These are phyloP conservation scores for Nitzschia sp. DNA, from an alignment of 108 stramenopile species.

Conservation along the genomic window DNA sequence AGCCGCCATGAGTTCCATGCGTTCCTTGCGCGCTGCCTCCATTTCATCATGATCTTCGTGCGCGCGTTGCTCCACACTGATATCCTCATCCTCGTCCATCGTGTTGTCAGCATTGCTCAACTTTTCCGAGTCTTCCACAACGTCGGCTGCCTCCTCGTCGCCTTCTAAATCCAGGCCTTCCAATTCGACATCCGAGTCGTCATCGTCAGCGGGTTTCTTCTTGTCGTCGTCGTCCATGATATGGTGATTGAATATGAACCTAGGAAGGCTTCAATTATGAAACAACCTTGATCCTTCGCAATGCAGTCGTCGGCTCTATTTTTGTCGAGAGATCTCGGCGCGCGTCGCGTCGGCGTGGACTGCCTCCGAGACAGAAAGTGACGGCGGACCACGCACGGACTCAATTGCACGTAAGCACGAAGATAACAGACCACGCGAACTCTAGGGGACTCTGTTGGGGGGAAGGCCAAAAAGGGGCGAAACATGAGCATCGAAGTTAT, in stretches of 20 bases:
- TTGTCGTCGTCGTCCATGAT: constrained; percentile 3
- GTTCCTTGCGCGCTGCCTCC: constrained; percentile 67
- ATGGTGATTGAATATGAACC: constrained; percentile 1
- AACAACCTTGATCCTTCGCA: too few species aligned
- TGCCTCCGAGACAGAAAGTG: too few species aligned
- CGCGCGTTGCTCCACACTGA: constrained; percentile 22
- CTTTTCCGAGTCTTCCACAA: constrained; percentile 12
- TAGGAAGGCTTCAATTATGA: too few species aligned
- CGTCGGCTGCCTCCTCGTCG: constrained; percentile 39
- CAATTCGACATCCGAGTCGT: constrained; percentile 62
- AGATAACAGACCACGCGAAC: too few species aligned
- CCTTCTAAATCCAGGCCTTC: constrained; percentile 62
- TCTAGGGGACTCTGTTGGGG: too few species aligned
- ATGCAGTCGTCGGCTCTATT: too few species aligned
- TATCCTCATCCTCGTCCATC: constrained; percentile 35
- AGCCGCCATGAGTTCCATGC: constrained; percentile 70
- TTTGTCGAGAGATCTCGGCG: too few species aligned
- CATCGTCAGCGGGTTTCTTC: constrained; percentile 31
- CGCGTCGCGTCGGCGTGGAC: not conserved
- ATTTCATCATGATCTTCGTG: constrained; percentile 51
- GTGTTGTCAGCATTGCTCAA: constrained; percentile 26
- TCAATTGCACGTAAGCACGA: too few species aligned
- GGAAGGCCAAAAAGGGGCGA: too few species aligned
- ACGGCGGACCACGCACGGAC: too few species aligned
- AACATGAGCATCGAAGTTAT: too few species aligned